phyloP scores from a whole-genome alignment of 148 eudicot genomes.

The Vaccinium macrocarpon region DNA sequence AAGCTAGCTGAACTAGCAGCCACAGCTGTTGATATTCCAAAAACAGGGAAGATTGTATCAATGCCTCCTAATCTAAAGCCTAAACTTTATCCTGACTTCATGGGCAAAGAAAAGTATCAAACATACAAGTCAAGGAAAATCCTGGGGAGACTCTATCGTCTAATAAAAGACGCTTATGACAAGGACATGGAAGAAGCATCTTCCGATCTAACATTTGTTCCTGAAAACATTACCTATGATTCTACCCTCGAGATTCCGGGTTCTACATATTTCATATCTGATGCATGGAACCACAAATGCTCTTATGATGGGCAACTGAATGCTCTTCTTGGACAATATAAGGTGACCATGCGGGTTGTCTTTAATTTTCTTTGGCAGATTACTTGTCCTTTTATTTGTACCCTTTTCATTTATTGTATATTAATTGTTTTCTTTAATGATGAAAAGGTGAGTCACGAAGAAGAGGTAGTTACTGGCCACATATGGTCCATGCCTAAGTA shows the following conservation, averaged over 20 bases:
- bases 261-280: conserved; percentile 38
- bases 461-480: conserved; percentile 85
- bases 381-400: neutral
- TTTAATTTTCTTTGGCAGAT: neutral
- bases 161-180: conserved; percentile 46
- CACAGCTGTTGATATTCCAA: conserved; percentile 90
- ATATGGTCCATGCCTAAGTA: conserved; percentile 87
- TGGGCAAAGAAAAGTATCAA: conserved; percentile 73
- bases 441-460: conserved; percentile 66
- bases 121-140: conserved; percentile 65
- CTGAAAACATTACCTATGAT: conserved; percentile 47
- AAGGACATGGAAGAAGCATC: conserved; percentile 25
- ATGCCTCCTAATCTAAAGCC: conserved; percentile 79
- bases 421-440: neutral
- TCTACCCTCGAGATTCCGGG: conserved; percentile 59
- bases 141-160: conserved; percentile 65
- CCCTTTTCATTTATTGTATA: neutral
- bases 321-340: conserved; percentile 76
- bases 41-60: conserved; percentile 64
- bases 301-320: conserved; percentile 68
- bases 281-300: conserved; percentile 75
- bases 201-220: conserved; percentile 26
- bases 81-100: conserved; percentile 89
- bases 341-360: conserved; percentile 35
- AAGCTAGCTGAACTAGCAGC: conserved; percentile 85